Evolutionary conservation across 331 rosid genomes (phyloP), one percentile per base, ranked within the genome.

Genomic region (Prunus yedoensis): DNA sequence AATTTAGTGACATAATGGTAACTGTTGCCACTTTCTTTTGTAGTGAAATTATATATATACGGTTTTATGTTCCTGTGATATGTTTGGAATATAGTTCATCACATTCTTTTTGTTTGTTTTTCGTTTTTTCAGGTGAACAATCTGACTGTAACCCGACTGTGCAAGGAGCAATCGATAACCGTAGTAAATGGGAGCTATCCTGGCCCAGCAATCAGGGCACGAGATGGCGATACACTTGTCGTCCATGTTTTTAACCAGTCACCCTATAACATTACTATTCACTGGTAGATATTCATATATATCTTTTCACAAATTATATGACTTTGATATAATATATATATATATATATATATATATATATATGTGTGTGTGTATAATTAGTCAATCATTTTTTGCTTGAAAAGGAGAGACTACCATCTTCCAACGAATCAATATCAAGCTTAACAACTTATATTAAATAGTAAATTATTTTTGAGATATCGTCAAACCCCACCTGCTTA

Each of bases 121-220:
- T 66, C 12, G 46, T 57, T 14, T 2, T 28, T n/a, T 13, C 60
- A 86, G 85, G 88, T 86, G 56, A 64, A 73, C 60, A 76, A 86
- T 25, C 4, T 77, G 23, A 80, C 66, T 5, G 74, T 81, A 8
- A 79, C 30, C 2, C 70, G 85, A 27, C 65, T 86, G 0, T 81
- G 88, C 68, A 8, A 43, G 1, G 77, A 78, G 8, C 90, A 78
- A 76, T 78, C 71, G 21, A 79, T 86, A 53, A 83, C 88, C 0
- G 82, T 83, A 0, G 87, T 86, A 46, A 86, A 86, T 46, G 83
- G 75, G 47, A 30, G 80, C 54, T 74, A 78, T 13, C 87, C 89
- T 0, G 89, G 89, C 3, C 89, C 89, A 46, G 68, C 87, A 10
- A 77, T 86, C 21, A 50, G 27, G 0, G 89, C 49, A 7, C 54